phyloP scores from a whole-genome alignment of 768 basidiomycete genomes.

The Collybiopsis luxurians region DNA sequence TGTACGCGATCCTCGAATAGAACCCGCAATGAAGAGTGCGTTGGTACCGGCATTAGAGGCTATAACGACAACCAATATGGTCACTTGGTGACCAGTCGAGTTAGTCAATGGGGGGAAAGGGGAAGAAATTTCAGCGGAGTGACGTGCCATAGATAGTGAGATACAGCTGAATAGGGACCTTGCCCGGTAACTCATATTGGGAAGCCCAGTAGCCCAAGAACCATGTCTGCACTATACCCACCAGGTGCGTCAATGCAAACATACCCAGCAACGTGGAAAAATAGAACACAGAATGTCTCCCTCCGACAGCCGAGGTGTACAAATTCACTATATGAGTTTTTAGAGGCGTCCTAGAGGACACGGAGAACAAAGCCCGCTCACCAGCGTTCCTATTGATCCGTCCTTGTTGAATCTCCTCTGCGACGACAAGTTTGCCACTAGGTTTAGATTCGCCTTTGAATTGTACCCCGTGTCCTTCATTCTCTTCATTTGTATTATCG shows the following conservation, averaged over 20 bases:
- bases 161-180: conserved; percentile 13
- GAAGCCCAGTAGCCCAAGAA: conserved; percentile 17
- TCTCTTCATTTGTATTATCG: neutral
- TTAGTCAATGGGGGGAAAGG: no score
- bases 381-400: conserved; percentile 39
- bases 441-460: conserved; percentile 12
- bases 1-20: conserved; percentile 41
- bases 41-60: conserved; percentile 30
- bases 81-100: no score
- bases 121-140: no score
- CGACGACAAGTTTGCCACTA: conserved; percentile 42
- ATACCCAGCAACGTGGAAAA: conserved; percentile 15
- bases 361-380: no score
- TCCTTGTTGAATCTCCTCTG: conserved; percentile 44
- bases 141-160: conserved; percentile 10
- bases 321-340: conserved; percentile 19
- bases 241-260: conserved; percentile 15
- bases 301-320: conserved; percentile 14
- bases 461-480: neutral
- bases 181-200: conserved; percentile 17
- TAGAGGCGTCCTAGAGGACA: no score
- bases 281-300: conserved; percentile 11
- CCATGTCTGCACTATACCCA: conserved; percentile 16
- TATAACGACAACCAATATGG: conserved; percentile 12
- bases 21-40: conserved; percentile 26